phyloP scores from a whole-genome alignment of 495 filamentous ascomycete species.

The Penicillium longicatenatum region DNA sequence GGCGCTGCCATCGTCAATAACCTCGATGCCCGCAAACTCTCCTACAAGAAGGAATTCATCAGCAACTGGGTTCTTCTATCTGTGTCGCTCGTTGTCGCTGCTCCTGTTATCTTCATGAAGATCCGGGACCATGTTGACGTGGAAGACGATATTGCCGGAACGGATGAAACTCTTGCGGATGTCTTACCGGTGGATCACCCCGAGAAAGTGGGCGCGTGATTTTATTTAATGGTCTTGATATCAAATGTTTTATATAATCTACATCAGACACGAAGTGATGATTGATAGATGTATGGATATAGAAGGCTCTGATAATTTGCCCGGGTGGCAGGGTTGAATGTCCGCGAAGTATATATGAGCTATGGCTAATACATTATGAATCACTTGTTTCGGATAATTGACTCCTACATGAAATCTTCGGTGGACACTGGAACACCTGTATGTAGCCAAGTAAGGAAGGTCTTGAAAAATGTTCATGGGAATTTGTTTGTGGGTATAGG shows the following conservation, averaged over 20 bases:
- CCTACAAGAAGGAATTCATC: slow-evolving; percentile 53
- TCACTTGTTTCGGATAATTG: neutral
- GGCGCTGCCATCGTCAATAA: slow-evolving; percentile 77
- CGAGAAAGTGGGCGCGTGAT: slow-evolving; percentile 2
- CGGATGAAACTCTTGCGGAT: slow-evolving; percentile 11
- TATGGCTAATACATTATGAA: neutral
- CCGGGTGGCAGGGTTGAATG: neutral
- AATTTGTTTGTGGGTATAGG: neutral
- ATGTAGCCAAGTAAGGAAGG: no score
- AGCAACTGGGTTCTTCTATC: slow-evolving; percentile 64
- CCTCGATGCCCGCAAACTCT: slow-evolving; percentile 58
- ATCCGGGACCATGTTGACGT: slow-evolving; percentile 66
- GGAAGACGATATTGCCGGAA: slow-evolving; percentile 63
- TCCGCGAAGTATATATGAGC: neutral
- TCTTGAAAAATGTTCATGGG: neutral
- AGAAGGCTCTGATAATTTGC: neutral
- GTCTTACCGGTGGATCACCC: slow-evolving; percentile 8
- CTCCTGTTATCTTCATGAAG: slow-evolving; percentile 69
- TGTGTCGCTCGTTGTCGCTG: slow-evolving; percentile 62
- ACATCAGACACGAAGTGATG: neutral
- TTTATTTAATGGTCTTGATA: neutral
- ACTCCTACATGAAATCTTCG: no score
- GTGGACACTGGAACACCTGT: neutral
- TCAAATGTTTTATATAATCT: neutral
- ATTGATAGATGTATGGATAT: slow-evolving; percentile 1